phyloP scores from a whole-genome alignment of 495 filamentous ascomycete genomes.

The Trypethelium eluteriae region DNA sequence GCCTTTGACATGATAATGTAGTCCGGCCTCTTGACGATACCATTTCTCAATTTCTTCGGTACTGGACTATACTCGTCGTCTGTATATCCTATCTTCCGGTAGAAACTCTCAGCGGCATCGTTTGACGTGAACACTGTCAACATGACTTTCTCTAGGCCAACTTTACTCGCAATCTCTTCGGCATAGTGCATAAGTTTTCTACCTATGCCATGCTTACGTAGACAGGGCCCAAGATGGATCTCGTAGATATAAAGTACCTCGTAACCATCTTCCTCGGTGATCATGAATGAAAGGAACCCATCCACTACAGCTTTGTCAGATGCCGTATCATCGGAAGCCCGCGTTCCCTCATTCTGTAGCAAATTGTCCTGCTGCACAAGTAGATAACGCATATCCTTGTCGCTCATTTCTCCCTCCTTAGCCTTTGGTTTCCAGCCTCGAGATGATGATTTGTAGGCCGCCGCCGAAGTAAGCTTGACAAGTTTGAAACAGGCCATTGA shows the following conservation, averaged over 20 bases:
- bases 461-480: conserved; percentile 59
- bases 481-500: conserved; percentile 62
- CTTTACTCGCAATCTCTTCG: conserved; percentile 26
- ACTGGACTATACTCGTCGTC: conserved; percentile 17
- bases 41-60: conserved; percentile 5
- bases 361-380: conserved; percentile 20
- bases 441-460: conserved; percentile 57
- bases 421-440: conserved; percentile 60
- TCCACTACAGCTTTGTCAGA: conserved; percentile 8
- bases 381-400: conserved; percentile 48
- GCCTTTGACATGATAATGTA: conserved; percentile 14
- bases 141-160: conserved; percentile 65
- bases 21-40: conserved; percentile 10
- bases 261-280: conserved; percentile 54
- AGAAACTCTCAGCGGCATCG: conserved; percentile 52
- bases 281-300: conserved; percentile 76
- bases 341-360: background rate
- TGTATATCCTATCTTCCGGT: conserved; percentile 58
- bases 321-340: background rate
- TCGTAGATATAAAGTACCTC: conserved; percentile 84
- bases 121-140: conserved; percentile 74
- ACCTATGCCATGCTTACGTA: conserved; percentile 46
- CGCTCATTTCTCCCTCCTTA: conserved; percentile 69
- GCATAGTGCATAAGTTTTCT: conserved; percentile 29
- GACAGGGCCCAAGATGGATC: conserved; percentile 56